These are phyloP conservation scores for Plantago rigida DNA, from an alignment of 305 asterid species.

Conservation along the genomic window DNA sequence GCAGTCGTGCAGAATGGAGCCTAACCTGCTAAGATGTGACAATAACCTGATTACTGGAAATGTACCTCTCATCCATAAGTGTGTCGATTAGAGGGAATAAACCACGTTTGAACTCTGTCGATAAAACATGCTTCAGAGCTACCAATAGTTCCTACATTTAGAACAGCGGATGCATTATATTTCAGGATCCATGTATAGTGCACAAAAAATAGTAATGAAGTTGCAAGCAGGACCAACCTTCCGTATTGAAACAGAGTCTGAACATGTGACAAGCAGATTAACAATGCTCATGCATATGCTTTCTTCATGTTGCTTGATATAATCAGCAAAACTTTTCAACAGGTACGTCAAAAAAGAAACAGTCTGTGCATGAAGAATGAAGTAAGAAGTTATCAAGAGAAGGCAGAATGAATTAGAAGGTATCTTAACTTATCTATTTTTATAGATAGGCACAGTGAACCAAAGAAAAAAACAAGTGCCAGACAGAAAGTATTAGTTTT, in stretches of 20 bases:
- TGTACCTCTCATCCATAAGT: conserved; percentile 92
- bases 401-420: background rate
- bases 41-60: conserved; percentile 13
- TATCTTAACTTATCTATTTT: background rate
- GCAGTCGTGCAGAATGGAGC: background rate
- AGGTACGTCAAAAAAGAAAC: conserved; percentile 94
- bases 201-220: conserved; percentile 8
- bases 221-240: conserved; percentile 46
- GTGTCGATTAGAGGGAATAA: conserved; percentile 93
- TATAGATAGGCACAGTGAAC: conserved; percentile 2
- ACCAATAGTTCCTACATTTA: conserved; percentile 81
- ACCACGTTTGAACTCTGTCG: conserved; percentile 96
- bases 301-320: conserved; percentile 93
- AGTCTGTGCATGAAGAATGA: conserved; percentile 50
- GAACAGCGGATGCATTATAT: conserved; percentile 29
- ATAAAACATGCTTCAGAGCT: conserved; percentile 93
- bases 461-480: background rate
- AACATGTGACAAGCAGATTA: conserved; percentile 93
- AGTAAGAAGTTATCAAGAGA: conserved; percentile 4
- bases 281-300: conserved; percentile 97
- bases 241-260: conserved; percentile 89
- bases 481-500: background rate
- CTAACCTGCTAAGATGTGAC: background rate
- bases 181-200: conserved; percentile 9
- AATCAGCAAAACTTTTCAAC: conserved; percentile 85